Conservation (phyloP, 805 yeast species). For the Tetrapisispora phaffii region DNA sequence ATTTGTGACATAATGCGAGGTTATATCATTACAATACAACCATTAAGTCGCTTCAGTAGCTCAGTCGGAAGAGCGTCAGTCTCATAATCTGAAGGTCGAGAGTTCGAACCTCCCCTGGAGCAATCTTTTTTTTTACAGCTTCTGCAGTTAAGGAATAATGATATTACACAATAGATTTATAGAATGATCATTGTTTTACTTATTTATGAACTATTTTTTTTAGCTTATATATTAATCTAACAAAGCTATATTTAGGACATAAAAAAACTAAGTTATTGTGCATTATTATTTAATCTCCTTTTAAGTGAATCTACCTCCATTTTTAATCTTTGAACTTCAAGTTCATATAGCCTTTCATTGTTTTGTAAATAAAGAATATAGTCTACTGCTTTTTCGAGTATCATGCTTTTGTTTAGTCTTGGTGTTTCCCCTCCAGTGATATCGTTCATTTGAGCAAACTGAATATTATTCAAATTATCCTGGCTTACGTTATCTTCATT, state of each 20-base stretch:
- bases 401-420: conserved; percentile 54
- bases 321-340: conserved; percentile 27
- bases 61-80: conserved; percentile 13
- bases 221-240: background rate
- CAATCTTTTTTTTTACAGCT: conserved; percentile 1
- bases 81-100: conserved; percentile 13
- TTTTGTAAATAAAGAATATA: conserved; percentile 47
- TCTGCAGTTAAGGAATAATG: background rate
- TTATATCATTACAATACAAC: background rate
- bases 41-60: conserved; percentile 7
- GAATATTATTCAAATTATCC: background rate
- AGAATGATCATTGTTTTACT: background rate
- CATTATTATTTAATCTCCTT: background rate
- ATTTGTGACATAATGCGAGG: background rate
- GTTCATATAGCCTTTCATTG: conserved; percentile 32
- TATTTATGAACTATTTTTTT: background rate
- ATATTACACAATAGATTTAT: no score
- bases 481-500: conserved; percentile 28
- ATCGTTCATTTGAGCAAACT: conserved; percentile 2
- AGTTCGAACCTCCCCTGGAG: conserved; percentile 14
- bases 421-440: conserved; percentile 10
- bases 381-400: conserved; percentile 57
- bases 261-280: background rate
- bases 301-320: conserved; percentile 25
- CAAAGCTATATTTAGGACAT: background rate